Evolutionary conservation across 1,284 basidiomycete species (phyloP).

Genomic region (Microbotryum lychnidis-dioicae): DNA sequence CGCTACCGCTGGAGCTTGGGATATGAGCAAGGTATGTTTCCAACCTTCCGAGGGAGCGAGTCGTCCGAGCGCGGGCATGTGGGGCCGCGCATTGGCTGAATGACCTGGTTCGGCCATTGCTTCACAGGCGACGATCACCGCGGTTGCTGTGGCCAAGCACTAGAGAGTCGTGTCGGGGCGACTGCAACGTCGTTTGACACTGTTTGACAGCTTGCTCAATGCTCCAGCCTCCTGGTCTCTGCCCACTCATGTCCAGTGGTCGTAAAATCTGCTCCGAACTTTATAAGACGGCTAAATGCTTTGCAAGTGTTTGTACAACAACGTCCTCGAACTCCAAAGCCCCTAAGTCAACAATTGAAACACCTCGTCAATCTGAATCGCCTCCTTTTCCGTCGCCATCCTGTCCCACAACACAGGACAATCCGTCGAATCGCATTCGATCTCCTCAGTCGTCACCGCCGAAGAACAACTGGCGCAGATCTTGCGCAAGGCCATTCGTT

Average conservation of each 20-base stretch:
- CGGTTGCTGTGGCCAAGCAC: conserved; percentile 23
- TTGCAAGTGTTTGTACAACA: not conserved
- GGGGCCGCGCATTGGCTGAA: not conserved
- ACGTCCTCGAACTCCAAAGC: not conserved
- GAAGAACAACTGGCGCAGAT: conserved; percentile 64
- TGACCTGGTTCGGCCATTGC: not conserved
- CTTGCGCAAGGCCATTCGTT: conserved; percentile 17
- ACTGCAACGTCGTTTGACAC: too few relatives aligned
- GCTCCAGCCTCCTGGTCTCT: too few relatives aligned
- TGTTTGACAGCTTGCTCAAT: too few relatives aligned
- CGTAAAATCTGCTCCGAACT: too few relatives aligned
- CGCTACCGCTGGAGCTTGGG: conserved; percentile 19
- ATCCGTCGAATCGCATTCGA: conserved; percentile 71
- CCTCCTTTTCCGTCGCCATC: conserved; percentile 49
- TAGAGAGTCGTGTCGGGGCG: not conserved
- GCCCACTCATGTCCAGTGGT: too few relatives aligned
- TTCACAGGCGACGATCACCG: conserved; percentile 15
- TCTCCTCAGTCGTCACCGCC: conserved; percentile 52
- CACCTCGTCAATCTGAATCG: not conserved
- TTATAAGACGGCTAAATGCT: not conserved
- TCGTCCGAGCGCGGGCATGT: conserved; percentile 1
- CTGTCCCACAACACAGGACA: conserved; percentile 73
- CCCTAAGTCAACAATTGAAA: not conserved
- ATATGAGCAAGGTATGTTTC: conserved; percentile 14
- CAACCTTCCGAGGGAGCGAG: too few relatives aligned